Evolutionary conservation across 2,329 filamentous ascomycete genomes (phyloP).

Genomic region (Cladosporium cucumerinum): DNA sequence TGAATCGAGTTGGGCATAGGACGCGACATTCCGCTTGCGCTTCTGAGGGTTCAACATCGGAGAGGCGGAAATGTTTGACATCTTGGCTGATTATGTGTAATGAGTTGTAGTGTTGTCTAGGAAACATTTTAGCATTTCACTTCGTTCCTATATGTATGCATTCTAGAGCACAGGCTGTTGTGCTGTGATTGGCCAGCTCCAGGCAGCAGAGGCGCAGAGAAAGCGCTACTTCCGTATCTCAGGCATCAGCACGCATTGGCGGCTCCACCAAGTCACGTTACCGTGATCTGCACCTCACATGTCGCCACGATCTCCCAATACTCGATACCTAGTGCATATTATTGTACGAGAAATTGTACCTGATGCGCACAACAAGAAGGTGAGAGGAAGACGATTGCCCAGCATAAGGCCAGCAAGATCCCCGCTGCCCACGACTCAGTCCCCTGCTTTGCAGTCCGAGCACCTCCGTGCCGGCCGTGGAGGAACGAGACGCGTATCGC

Average conservation of each 20-base stretch:
- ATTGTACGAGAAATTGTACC: neutral
- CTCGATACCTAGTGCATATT: neutral
- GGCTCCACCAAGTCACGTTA: neutral
- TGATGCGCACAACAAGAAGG: neutral
- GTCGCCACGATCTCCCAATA: neutral
- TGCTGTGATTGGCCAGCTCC: neutral
- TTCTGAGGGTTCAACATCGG: neutral
- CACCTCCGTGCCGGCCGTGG: neutral
- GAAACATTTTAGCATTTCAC: neutral
- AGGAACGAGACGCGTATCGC: neutral
- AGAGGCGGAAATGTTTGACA: neutral
- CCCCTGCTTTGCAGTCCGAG: neutral
- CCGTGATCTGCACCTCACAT: neutral
- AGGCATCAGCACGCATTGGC: neutral
- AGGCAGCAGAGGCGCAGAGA: neutral
- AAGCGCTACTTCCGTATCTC: neutral
- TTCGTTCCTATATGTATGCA: neutral
- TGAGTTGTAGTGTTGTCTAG: neutral
- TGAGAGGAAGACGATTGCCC: neutral
- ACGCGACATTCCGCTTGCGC: constrained; percentile 4
- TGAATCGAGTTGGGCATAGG: neutral
- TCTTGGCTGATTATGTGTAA: neutral
- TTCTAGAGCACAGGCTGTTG: neutral
- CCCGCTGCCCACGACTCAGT: neutral
- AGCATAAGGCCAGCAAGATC: neutral